phyloP scores from a whole-genome alignment of 208 protist species.

The Endotrypanum monterogeii region DNA sequence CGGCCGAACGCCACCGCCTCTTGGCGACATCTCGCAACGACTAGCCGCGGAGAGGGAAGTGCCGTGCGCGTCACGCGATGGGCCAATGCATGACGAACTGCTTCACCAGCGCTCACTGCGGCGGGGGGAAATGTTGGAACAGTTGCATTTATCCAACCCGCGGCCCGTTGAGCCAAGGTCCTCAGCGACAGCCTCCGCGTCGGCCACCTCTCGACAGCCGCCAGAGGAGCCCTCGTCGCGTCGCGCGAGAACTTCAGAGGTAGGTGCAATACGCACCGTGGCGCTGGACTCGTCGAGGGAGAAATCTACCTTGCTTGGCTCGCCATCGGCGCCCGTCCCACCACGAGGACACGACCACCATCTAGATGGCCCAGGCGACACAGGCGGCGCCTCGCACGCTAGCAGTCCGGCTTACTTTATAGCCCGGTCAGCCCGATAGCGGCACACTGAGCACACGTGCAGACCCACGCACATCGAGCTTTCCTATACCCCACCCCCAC shows the following conservation, averaged over 20 bases:
- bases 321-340: background rate
- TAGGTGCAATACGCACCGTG: background rate
- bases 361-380: background rate
- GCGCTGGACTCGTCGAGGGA: background rate
- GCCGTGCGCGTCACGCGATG: no score
- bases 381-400: background rate
- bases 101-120: no score
- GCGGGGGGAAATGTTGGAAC: background rate
- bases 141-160: background rate
- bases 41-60: no score
- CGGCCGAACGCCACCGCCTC: background rate
- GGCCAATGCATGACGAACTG: no score
- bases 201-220: background rate
- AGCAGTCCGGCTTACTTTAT: constrained; percentile 3
- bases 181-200: background rate
- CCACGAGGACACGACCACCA: background rate
- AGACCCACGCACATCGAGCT: no score
- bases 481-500: background rate
- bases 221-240: background rate
- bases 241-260: background rate
- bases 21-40: background rate
- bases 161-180: background rate
- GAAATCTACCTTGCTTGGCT: background rate
- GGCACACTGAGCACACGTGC: background rate
- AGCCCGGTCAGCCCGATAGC: constrained; percentile 3